Base-by-base conservation (phyloP, 1,284 basidiomycete genomes). In the Sparassis latifolia region DNA sequence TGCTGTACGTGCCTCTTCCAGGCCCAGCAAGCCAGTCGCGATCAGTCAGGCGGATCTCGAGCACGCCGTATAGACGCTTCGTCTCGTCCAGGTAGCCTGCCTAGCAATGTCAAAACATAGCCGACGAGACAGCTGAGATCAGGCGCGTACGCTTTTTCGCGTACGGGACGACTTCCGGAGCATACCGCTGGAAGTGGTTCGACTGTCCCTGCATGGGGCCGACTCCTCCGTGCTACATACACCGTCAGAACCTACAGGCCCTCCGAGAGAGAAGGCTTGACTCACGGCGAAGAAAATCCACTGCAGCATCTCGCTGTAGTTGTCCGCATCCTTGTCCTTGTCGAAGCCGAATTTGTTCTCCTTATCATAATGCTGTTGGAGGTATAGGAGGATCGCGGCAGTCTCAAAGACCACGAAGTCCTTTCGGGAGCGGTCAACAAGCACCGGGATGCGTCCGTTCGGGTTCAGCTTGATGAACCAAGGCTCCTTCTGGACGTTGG, bases 251-350 rank as follows among this genome's bases (percentile, higher is more conserved):
- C 27, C 39, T 33, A 10, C 20, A 29, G 12, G 12, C 7, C 35
- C 35, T 6, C 12, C 35, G 35, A 7, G 6, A 6, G 20, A 10
- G 35, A 31, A 27, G 3, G 5, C 20, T 30, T 20, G 6, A 62
- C 78, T 55, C 58, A 80, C 80, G 38, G 77, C 75, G 57, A 87
- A 92, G 69, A 90, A 88, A 44, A 91, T 82, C 89, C 89, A 92
- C 60, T 87, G 85, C 20, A 87, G 61, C 64, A 80, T 74, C 64
- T 84, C 77, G 60, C 79, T 82, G 58, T 76, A 71, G 55, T 68
- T 62, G 49, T 69, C 58, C 12, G 70, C 59, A 32, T 70, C 63
- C 47, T 66, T 62, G 10, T 64, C 57, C 10, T 62, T 63, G 58
- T 70, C 62, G 63, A 78, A 80, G 55, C 66, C 72, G 55, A 82